Conservation (phyloP, 1,139 yeast species). For the Candida buenavistaensis region DNA sequence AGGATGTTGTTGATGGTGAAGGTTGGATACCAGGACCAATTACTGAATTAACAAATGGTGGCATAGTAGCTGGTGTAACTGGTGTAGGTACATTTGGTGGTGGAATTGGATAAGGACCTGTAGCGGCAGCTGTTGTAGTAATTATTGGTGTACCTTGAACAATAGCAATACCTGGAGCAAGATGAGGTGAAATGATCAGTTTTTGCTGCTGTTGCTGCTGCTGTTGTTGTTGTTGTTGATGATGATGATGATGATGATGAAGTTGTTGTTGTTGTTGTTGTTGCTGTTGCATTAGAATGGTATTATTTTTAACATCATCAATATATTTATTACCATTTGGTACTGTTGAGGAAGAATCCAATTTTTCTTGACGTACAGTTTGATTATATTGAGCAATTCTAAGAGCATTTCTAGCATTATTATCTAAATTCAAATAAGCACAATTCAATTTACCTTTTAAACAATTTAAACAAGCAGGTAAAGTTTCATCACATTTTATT, state of each 20-base stretch:
- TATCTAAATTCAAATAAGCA: constrained; percentile 53
- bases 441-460: constrained; percentile 57
- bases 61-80: constrained; percentile 2
- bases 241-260: constrained; percentile 1
- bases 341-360: constrained; percentile 11
- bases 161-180: too few relatives aligned
- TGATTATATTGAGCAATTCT: constrained; percentile 54
- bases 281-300: background rate
- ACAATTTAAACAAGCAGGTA: constrained; percentile 64
- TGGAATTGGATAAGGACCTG: background rate
- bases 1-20: constrained; percentile 3
- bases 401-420: constrained; percentile 50
- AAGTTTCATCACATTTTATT: constrained; percentile 66
- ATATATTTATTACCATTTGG: constrained; percentile 4
- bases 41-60: constrained; percentile 7
- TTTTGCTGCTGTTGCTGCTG: constrained; percentile 1
- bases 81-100: background rate
- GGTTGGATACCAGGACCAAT: constrained; percentile 7
- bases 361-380: constrained; percentile 34
- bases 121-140: too few relatives aligned
- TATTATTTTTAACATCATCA: background rate
- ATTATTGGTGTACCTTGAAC: too few relatives aligned
- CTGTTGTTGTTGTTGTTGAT: background rate
- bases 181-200: too few relatives aligned
- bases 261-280: background rate